Base-by-base conservation (phyloP, 2,329 filamentous ascomycete species). In the Aspergillus melleus region DNA sequence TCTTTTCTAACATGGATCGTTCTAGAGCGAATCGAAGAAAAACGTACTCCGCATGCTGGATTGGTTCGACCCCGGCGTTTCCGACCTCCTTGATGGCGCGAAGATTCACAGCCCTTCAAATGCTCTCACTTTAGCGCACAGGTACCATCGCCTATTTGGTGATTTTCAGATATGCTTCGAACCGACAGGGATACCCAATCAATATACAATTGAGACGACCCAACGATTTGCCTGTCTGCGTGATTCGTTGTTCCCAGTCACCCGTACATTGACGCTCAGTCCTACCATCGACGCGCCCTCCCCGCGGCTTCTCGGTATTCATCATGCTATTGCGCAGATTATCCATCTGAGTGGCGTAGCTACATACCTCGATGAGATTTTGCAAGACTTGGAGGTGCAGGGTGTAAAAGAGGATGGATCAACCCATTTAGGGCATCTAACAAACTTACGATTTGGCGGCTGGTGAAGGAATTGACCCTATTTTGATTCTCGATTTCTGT, bases 251-350 rank as follows among this genome's bases (percentile, higher is more conserved):
- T 60, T 70, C 51, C 68, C 63, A 24, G 61, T 70, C 49, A 63
- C 62, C 44, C 63, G 66, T 14, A 63, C 57, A 16, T 63, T 68
- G 29, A 61, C 51, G 44, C 64, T 74, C 20, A 74, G 61, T 51
- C 55, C 62, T 22, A 75, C 72, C n/a, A 70, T 70, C 63, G 71
- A 74, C 61, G 72, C 71, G 53, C 70, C 71, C 58, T 68, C 68
- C 55, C 52, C 61, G 57, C 61, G 62, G 49, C 66, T 71, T 63
- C 69, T 70, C 19, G 58, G 46, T 39, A 58, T 72, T 57, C 70
- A 72, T 59, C 54, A 59, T 57, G 68, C 68, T 26, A 70, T 73
- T 62, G 64, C 69, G 42, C 61, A 54, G 59, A 71, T 73, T 52
- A 59, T 73, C 26, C 61, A 69, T 26, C 60, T 69, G 20, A 66